Evolutionary conservation across 768 basidiomycete genomes (phyloP), one percentile per base, ranked within the genome.

Genomic region (Tephrocybe sp.): DNA sequence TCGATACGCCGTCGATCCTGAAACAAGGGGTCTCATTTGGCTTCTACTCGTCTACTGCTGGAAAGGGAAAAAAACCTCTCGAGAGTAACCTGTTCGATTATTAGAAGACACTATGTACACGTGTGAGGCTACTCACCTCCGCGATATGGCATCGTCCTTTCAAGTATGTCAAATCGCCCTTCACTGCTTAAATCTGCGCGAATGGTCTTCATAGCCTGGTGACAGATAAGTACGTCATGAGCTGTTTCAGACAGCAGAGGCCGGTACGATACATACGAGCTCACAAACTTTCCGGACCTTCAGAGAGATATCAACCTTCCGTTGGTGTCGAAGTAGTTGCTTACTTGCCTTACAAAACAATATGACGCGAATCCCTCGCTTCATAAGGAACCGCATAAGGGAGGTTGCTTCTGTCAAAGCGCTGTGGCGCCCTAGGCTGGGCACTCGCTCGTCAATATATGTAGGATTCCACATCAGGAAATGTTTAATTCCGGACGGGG

Each of bases 1-100:
- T 96, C 92, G 44, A 95, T 94, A 53, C 72, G 76, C 20, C 92
- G 82, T 22, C 92, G 83, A 60, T 93, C 92, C 85, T 90, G 40
- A 26, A 45, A 11, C 36, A 26, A 50, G 48, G 16, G 35, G 12
- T 17, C 39, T 34, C 30, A 49, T 47, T 30, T 31, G 26, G 32
- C 42, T 30, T 38, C 4, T 17, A 11, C 16, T 32, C 10, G 32
- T 17, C 5, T 22, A 31, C 13, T 19, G 30, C 12, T 36, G 32
- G 49, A 16, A 13, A 41, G 35, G 8, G 34, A 17, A 16, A 38
- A 61, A 34, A 44, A 87, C 89, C 68, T 86, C 76, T 51, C 78
- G 81, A 26, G 84, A 85, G 67, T 92, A 92, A 1, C 91, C 86
- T 87, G 52, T 12, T 12, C 40, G 55, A 42, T 12, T 13, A 31